phyloP scores from a whole-genome alignment of 805 yeast species.

The Hanseniaspora vineae region DNA sequence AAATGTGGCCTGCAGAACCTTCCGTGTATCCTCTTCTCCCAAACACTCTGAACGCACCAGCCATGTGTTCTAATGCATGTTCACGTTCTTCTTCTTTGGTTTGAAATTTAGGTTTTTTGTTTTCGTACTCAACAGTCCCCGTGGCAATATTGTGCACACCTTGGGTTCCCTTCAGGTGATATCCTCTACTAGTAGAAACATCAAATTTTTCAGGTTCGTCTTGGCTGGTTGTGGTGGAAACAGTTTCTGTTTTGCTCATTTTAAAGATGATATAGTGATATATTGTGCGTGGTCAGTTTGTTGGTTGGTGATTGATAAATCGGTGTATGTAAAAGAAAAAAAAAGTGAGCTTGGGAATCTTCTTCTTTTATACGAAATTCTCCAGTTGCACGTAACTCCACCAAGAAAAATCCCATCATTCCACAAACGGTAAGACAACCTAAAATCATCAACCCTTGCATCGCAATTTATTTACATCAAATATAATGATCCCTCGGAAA shows the following conservation, averaged over 20 bases:
- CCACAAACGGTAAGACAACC: too few relatives aligned
- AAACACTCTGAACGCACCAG: conserved; percentile 73
- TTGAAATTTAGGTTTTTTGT: conserved; percentile 10
- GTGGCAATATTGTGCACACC: conserved; percentile 12
- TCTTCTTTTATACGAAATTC: too few relatives aligned
- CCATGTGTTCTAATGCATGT: conserved; percentile 47
- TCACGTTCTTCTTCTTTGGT: conserved; percentile 11
- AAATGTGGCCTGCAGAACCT: conserved; percentile 79
- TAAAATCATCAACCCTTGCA: too few relatives aligned
- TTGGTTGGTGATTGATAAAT: too few relatives aligned
- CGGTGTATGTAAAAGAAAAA: too few relatives aligned
- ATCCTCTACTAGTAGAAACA: neutral
- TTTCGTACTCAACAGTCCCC: conserved; percentile 10
- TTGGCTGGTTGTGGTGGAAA: neutral
- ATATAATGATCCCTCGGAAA: too few relatives aligned
- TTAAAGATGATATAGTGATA: too few relatives aligned
- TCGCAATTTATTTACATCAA: too few relatives aligned
- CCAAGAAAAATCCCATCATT: too few relatives aligned
- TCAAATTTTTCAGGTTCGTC: neutral
- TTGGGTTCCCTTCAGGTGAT: conserved; percentile 4
- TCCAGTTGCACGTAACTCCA: too few relatives aligned
- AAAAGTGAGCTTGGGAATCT: too few relatives aligned
- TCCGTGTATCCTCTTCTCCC: conserved; percentile 67
- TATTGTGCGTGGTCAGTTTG: too few relatives aligned
- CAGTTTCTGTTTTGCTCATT: neutral